Conservation (phyloP, 257 asterid genomes). For the Parsonsia alboflavescens region DNA sequence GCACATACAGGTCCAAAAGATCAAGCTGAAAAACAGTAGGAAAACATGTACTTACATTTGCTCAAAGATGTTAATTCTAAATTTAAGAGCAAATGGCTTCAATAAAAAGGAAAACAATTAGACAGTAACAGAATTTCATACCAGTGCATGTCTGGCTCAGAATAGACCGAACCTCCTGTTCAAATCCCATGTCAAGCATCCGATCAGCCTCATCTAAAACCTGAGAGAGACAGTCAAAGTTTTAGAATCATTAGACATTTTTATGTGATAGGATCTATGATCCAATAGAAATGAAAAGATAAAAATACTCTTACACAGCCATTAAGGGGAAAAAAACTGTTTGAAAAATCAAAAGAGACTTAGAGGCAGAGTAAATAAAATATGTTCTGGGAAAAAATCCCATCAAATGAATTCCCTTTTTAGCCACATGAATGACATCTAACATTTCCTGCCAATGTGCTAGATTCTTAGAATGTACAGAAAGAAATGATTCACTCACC, state of each 20-base stretch:
- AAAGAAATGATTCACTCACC: conserved; percentile 42
- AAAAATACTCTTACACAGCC: not conserved
- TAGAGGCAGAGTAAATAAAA: not conserved
- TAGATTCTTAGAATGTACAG: not conserved
- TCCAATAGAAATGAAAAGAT: not conserved
- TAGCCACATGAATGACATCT: not conserved
- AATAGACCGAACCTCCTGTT: conserved; percentile 92
- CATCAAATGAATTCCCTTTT: not conserved
- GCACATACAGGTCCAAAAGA: not conserved
- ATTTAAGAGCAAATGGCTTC: not conserved
- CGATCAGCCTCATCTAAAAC: conserved; percentile 99
- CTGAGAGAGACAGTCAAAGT: conserved; percentile 27
- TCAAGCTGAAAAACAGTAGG: not conserved
- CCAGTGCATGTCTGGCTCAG: conserved; percentile 82
- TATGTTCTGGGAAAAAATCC: not conserved
- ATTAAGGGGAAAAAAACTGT: not conserved
- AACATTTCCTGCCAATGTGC: not conserved
- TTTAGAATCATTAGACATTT: not conserved
- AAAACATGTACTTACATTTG: not conserved
- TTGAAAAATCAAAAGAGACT: not conserved
- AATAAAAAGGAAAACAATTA: not conserved
- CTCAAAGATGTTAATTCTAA: not conserved
- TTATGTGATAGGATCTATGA: not conserved
- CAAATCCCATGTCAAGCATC: conserved; percentile 99
- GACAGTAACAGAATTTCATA: conserved; percentile 30